phyloP scores from a whole-genome alignment of 2,329 filamentous ascomycete genomes.

The Coniochaeta hoffmannii region DNA sequence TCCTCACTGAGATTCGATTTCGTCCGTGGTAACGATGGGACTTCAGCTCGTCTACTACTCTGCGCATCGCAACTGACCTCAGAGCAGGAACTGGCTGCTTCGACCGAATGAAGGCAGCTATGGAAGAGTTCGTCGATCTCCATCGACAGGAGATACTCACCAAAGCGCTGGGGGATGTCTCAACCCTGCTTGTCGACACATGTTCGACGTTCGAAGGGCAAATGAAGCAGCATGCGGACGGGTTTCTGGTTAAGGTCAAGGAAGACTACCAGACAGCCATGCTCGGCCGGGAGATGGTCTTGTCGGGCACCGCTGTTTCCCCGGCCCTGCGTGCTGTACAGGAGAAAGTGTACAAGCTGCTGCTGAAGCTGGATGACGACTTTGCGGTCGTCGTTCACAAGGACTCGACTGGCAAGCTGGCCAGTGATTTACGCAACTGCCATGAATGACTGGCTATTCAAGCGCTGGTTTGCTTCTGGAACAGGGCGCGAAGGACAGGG shows the following conservation, averaged over 20 bases:
- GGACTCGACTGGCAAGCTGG: background rate
- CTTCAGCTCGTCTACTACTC: background rate
- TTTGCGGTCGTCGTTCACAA: background rate
- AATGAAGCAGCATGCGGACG: background rate
- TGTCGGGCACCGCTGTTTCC: background rate
- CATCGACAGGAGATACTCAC: background rate
- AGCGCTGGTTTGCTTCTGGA: too few species aligned
- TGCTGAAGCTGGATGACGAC: background rate
- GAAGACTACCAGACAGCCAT: background rate
- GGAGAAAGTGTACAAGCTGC: background rate
- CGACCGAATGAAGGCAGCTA: background rate
- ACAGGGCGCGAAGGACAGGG: too few species aligned
- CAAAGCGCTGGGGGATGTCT: background rate
- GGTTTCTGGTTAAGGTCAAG: background rate
- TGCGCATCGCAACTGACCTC: background rate
- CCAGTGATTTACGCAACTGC: too few species aligned
- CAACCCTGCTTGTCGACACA: background rate
- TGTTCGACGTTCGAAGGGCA: background rate
- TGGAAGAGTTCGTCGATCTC: background rate
- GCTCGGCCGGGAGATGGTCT: background rate
- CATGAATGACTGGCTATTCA: too few species aligned
- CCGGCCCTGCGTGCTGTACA: background rate
- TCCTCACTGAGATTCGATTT: background rate
- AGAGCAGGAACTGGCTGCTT: background rate
- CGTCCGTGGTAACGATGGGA: background rate